Evolutionary conservation across 495 filamentous ascomycete genomes (phyloP).

Genomic region (Xylaria acuta): DNA sequence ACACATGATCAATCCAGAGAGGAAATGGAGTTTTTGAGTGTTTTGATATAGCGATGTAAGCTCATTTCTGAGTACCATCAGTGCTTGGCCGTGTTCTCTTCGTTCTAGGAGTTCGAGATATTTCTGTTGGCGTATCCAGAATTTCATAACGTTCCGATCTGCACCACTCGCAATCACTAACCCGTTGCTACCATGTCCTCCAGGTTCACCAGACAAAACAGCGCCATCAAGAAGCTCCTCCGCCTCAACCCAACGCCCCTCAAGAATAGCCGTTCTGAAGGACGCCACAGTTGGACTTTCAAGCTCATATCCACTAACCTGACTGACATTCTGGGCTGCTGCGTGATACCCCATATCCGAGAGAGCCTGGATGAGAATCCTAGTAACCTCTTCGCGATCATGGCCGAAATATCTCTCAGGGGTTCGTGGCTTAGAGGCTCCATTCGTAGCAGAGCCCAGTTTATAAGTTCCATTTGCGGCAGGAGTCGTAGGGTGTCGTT

Average conservation of each 20-base stretch:
- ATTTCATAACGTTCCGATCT: conserved; percentile 58
- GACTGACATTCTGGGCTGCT: conserved; percentile 73
- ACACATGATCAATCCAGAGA: conserved; percentile 93
- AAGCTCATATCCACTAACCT: conserved; percentile 87
- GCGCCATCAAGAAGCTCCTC: conserved; percentile 78
- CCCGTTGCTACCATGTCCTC: conserved; percentile 50
- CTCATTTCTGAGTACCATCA: conserved; percentile 83
- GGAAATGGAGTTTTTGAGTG: conserved; percentile 71
- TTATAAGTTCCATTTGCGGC: conserved; percentile 48
- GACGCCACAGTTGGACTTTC: conserved; percentile 84
- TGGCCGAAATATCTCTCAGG: conserved; percentile 69
- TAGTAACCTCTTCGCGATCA: conserved; percentile 89
- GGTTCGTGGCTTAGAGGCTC: conserved; percentile 39
- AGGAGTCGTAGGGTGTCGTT: conserved; percentile 26
- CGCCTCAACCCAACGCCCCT: conserved; percentile 83
- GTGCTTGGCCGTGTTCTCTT: conserved; percentile 71
- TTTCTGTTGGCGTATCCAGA: conserved; percentile 90
- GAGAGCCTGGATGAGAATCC: conserved; percentile 90
- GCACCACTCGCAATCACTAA: conserved; percentile 54
- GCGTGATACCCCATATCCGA: conserved; percentile 82
- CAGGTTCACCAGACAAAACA: conserved; percentile 55
- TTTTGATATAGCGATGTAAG: conserved; percentile 87
- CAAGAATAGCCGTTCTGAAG: conserved; percentile 80
- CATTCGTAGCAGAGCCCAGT: conserved; percentile 43
- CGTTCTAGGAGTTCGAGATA: conserved; percentile 89